These are phyloP conservation scores for Pseudogymnoascus sp. DNA, from an alignment of 2,329 filamentous ascomycete genomes.

Conservation along the genomic window DNA sequence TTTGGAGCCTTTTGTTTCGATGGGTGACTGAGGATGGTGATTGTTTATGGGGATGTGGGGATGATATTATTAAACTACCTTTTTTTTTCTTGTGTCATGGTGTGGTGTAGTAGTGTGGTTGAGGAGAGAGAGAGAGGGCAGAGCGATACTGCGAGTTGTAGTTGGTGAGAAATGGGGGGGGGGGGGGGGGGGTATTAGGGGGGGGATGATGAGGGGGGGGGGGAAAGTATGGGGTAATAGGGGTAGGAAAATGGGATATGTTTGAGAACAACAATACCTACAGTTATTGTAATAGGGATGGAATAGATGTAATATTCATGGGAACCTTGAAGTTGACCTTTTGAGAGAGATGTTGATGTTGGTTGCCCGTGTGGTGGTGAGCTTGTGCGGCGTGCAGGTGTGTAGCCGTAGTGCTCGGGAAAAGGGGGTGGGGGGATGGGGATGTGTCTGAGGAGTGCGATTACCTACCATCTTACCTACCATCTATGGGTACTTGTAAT, in stretches of 20 bases:
- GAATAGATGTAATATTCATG: background rate
- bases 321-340: too few relatives aligned
- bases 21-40: too few relatives aligned
- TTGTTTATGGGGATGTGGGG: too few relatives aligned
- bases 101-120: background rate
- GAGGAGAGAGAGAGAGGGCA: background rate
- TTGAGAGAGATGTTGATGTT: background rate
- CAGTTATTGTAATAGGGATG: background rate
- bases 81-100: background rate
- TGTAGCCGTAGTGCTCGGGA: too few relatives aligned
- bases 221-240: background rate
- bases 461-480: too few relatives aligned
- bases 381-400: too few relatives aligned
- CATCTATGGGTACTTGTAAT: too few relatives aligned
- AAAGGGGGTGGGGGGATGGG: too few relatives aligned
- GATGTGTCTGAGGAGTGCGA: too few relatives aligned
- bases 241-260: background rate
- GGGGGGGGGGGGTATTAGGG: background rate
- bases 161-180: background rate
- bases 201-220: background rate
- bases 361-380: background rate
- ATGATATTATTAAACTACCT: constrained; percentile 2
- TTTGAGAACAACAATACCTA: background rate
- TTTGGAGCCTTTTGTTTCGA: background rate
- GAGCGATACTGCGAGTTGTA: background rate